Percentiles rank a stretch among this genome's conserved stretches.
Evolutionary conservation across 2,329 filamentous ascomycete species (phyloP).

Genomic region (Fusarium sp.): DNA sequence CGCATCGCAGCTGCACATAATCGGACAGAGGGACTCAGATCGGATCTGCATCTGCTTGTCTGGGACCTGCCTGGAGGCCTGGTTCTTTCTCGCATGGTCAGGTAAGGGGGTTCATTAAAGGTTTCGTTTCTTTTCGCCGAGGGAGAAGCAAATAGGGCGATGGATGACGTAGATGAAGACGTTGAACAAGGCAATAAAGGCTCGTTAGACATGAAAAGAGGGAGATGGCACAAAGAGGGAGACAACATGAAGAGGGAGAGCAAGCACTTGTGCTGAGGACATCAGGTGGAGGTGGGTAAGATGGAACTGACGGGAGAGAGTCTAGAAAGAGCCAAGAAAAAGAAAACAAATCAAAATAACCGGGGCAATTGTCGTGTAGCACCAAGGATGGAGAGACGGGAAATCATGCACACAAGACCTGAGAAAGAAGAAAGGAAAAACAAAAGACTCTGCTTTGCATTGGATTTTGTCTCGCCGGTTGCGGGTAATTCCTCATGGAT

Average conservation of each 20-base stretch:
- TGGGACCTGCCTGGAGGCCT: conserved; percentile 9
- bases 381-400: neutral
- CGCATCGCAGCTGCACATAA: conserved; percentile 14
- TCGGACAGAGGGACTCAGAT: conserved; percentile 22
- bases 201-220: conserved; percentile 16
- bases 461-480: conserved; percentile 8
- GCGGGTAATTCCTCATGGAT: conserved; percentile 5
- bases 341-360: neutral
- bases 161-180: conserved; percentile 17
- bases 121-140: conserved; percentile 31
- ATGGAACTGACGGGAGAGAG: conserved; percentile 11
- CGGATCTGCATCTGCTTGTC: conserved; percentile 33
- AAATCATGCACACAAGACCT: neutral
- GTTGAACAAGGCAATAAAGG: conserved; percentile 14
- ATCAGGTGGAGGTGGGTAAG: conserved; percentile 3
- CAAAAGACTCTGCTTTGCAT: neutral
- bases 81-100: conserved; percentile 29
- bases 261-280: conserved; percentile 4
- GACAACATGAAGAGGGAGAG: neutral
- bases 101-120: conserved; percentile 32
- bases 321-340: neutral
- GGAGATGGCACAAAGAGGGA: neutral
- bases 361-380: neutral
- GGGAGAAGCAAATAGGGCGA: conserved; percentile 21
- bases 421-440: neutral